These are phyloP conservation scores for Candolleomyces efflorescens DNA, from an alignment of 768 basidiomycete genomes.

Conservation along the genomic window DNA sequence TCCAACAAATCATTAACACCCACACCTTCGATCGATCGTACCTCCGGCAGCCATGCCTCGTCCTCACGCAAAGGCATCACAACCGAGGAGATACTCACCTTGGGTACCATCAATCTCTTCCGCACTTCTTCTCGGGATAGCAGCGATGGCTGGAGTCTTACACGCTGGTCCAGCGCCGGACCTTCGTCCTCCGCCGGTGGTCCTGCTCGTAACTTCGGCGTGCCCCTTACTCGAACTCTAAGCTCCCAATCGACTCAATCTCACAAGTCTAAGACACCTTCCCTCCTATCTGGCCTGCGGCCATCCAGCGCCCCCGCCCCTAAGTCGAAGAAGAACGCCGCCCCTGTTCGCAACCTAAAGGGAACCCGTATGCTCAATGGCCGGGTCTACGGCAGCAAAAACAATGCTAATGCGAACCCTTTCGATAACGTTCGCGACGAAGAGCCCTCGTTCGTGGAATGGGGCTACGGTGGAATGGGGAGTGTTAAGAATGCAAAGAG, in stretches of 20 bases:
- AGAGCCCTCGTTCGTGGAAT: conserved; percentile 86
- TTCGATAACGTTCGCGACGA: conserved; percentile 62
- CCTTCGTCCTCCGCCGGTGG: conserved; percentile 11
- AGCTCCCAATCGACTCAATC: conserved; percentile 28
- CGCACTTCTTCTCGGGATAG: conserved; percentile 29
- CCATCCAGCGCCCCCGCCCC: conserved; percentile 10
- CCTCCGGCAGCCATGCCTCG: neutral
- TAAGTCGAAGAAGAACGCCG: conserved; percentile 1
- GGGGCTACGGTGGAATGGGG: conserved; percentile 90
- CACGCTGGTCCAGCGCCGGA: conserved; percentile 27
- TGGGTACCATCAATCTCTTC: conserved; percentile 36
- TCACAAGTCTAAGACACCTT: conserved; percentile 16
- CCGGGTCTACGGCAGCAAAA: conserved; percentile 66
- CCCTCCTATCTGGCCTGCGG: conserved; percentile 10
- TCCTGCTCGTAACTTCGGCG: conserved; percentile 16
- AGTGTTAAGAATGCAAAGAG: conserved; percentile 40
- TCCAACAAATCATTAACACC: conserved; percentile 33
- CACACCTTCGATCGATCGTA: conserved; percentile 30
- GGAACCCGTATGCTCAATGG: conserved; percentile 79
- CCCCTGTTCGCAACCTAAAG: conserved; percentile 27
- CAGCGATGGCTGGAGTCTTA: conserved; percentile 21
- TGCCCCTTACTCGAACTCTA: conserved; percentile 31
- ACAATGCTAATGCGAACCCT: conserved; percentile 41
- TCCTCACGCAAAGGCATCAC: conserved; percentile 23
- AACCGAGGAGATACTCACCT: conserved; percentile 32